Evolutionary conservation across 495 filamentous ascomycete genomes (phyloP).

Genomic region (Aspergillus coremiiformis): DNA sequence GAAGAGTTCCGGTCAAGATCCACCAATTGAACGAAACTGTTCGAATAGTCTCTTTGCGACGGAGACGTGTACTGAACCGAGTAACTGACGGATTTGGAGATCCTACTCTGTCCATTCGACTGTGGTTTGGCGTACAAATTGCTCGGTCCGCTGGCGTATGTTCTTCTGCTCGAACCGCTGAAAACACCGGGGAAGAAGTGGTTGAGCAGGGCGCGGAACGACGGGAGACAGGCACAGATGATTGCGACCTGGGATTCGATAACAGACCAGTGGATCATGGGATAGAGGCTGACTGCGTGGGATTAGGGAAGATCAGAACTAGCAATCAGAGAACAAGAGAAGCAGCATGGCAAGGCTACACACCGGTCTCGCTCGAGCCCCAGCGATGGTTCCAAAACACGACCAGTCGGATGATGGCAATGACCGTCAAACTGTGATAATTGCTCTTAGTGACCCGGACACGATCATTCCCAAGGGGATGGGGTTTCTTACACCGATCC

Average conservation of each 20-base stretch:
- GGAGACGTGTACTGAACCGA: slow-evolving; percentile 8
- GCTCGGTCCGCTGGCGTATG: not conserved
- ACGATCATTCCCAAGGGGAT: not conserved
- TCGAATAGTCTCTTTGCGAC: not conserved
- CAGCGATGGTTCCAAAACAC: slow-evolving; percentile 26
- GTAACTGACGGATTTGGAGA: slow-evolving; percentile 11
- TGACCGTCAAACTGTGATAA: slow-evolving; percentile 17
- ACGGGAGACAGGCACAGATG: slow-evolving; percentile 25
- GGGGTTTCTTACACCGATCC: slow-evolving; percentile 22
- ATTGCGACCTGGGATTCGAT: slow-evolving; percentile 29
- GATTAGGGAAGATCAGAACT: not conserved
- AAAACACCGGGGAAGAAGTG: slow-evolving; percentile 15
- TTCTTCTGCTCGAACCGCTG: not conserved
- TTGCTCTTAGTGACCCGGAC: not conserved
- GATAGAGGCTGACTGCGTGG: slow-evolving; percentile 19
- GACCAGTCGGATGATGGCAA: slow-evolving; percentile 25
- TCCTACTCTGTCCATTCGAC: slow-evolving; percentile 3
- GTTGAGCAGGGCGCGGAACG: slow-evolving; percentile 13
- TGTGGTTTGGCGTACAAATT: not conserved
- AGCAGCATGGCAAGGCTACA: not conserved
- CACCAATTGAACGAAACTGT: slow-evolving; percentile 7
- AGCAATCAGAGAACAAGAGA: not conserved
- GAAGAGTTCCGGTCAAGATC: slow-evolving; percentile 48
- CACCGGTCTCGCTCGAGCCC: slow-evolving; percentile 19
- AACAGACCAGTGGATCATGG: slow-evolving; percentile 26